These are phyloP conservation scores for Amanita exitialis DNA, from an alignment of 768 basidiomycete species.

Conservation along the genomic window DNA sequence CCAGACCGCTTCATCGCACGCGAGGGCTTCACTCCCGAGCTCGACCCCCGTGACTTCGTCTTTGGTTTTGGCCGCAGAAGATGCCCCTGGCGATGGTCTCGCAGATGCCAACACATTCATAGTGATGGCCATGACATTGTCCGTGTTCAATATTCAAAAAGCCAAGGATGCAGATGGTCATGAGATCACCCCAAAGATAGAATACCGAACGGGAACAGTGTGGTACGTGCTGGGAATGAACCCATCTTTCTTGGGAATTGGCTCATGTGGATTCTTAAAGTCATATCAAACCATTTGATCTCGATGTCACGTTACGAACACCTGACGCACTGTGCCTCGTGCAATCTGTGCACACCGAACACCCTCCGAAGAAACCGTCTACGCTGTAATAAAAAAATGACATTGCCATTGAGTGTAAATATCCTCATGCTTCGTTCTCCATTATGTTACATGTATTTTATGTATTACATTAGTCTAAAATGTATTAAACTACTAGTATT, in stretches of 20 bases:
- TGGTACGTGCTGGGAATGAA: not conserved
- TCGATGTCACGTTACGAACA: not conserved
- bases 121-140: constrained; percentile 24
- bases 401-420: not conserved
- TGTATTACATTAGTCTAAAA: not conserved
- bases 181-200: constrained; percentile 24
- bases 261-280: not conserved
- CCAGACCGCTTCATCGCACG: constrained; percentile 20
- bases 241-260: not conserved
- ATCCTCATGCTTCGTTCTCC: not conserved
- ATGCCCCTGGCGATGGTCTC: constrained; percentile 17
- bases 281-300: constrained; percentile 1
- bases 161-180: constrained; percentile 21
- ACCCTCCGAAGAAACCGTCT: not conserved
- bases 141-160: constrained; percentile 28
- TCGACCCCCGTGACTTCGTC: constrained; percentile 19
- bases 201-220: constrained; percentile 12
- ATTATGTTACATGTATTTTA: not conserved
- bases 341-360: not conserved
- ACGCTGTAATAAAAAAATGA: not conserved
- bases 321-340: not conserved
- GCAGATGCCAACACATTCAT: constrained; percentile 17
- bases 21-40: constrained; percentile 15
- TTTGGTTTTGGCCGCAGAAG: constrained; percentile 28
- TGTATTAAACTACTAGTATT: not conserved